phyloP scores from a whole-genome alignment of 257 asterid species.

The Scutellaria minor region DNA sequence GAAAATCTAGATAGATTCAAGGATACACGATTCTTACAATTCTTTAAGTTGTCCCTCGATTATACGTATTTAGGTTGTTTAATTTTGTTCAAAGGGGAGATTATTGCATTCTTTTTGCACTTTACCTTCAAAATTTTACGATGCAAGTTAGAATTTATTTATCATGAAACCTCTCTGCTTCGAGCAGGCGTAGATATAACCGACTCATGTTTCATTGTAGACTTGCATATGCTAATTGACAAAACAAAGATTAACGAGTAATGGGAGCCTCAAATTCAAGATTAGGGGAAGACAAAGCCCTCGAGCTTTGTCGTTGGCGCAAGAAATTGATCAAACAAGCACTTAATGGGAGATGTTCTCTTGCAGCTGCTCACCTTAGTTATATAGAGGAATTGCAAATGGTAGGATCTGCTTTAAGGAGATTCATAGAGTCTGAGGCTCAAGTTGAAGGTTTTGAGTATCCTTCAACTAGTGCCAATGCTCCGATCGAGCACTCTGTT shows the following conservation, averaged over 20 bases:
- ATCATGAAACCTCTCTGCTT: no score
- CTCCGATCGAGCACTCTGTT: constrained; percentile 60
- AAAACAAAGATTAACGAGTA: neutral
- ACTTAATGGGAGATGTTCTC: constrained; percentile 85
- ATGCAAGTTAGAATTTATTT: no score
- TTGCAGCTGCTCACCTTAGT: constrained; percentile 81
- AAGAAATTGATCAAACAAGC: constrained; percentile 94
- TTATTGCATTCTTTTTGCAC: no score
- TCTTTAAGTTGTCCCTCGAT: no score
- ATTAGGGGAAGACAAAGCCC: constrained; percentile 84
- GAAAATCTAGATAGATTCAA: no score
- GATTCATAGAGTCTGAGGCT: constrained; percentile 71
- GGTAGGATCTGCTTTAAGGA: constrained; percentile 70
- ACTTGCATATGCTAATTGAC: no score
- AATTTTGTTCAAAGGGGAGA: no score
- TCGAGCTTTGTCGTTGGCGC: constrained; percentile 88
- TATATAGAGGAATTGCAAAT: constrained; percentile 70
- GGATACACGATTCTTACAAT: neutral
- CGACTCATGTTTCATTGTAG: no score
- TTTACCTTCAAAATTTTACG: no score
- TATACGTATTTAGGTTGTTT: no score
- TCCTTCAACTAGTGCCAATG: constrained; percentile 21
- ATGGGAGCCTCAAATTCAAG: constrained; percentile 93
- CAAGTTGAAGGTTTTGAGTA: constrained; percentile 51
- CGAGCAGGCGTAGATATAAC: no score